Evolutionary conservation across 192 early-diverging fungal species (phyloP).

Genomic region (Coemansia asiatica): DNA sequence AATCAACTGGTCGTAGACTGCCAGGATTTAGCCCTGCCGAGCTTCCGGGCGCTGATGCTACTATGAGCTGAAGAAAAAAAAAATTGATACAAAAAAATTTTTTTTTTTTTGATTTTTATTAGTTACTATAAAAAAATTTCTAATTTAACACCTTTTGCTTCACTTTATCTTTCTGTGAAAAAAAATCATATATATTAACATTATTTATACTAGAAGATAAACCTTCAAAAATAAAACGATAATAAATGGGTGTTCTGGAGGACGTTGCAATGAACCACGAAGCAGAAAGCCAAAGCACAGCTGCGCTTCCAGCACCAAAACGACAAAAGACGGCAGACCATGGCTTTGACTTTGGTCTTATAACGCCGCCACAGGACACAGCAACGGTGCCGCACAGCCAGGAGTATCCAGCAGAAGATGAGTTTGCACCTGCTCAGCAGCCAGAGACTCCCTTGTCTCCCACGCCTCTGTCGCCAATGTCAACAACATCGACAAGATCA

Average conservation of each 20-base stretch:
- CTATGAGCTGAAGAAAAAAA: not conserved
- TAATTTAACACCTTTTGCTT: too few relatives aligned
- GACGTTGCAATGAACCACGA: not conserved
- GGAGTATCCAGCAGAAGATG: not conserved
- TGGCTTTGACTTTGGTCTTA: not conserved
- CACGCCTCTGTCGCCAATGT: not conserved
- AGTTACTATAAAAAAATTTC: not conserved
- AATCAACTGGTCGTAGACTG: conserved; percentile 31
- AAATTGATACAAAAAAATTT: not conserved
- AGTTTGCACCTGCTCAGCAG: not conserved
- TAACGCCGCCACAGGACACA: not conserved
- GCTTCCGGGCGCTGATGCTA: not conserved
- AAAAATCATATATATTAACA: too few relatives aligned
- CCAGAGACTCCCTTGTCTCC: not conserved
- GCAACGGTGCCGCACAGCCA: not conserved
- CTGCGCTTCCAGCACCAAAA: not conserved
- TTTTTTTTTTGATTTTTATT: too few relatives aligned
- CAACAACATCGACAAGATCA: conserved; percentile 3
- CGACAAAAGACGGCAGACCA: not conserved
- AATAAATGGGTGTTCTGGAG: too few relatives aligned
- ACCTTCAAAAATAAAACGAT: too few relatives aligned
- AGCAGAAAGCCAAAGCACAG: not conserved
- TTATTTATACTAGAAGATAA: too few relatives aligned
- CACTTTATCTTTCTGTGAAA: too few relatives aligned
- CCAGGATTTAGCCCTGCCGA: not conserved